Percentiles rank a stretch among this genome's conserved stretches.
Evolutionary conservation across 768 basidiomycete genomes (phyloP).

Genomic region (Lactarius sp.): DNA sequence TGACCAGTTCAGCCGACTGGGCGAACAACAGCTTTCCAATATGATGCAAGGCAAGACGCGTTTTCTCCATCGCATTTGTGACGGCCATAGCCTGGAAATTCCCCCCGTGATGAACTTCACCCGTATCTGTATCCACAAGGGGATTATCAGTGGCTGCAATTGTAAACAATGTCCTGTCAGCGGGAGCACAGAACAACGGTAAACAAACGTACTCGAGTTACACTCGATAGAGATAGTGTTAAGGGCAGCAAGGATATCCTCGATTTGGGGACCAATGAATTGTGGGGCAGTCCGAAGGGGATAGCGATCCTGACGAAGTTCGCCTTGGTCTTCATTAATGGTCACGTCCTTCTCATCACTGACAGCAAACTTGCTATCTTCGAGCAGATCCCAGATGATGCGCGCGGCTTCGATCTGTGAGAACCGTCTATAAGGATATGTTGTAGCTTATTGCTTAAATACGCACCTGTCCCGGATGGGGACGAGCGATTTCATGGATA

Average conservation of each 20-base stretch:
- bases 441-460: background rate
- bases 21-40: conserved; percentile 49
- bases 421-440: background rate
- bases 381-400: conserved; percentile 62
- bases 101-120: conserved; percentile 71
- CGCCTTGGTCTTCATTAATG: conserved; percentile 66
- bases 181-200: background rate
- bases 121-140: conserved; percentile 63
- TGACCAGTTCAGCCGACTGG: conserved; percentile 64
- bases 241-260: conserved; percentile 65
- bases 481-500: conserved; percentile 68
- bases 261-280: conserved; percentile 82
- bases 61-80: conserved; percentile 85
- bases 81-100: conserved; percentile 89
- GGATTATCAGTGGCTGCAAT: conserved; percentile 82
- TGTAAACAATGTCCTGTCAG: background rate
- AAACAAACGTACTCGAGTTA: conserved; percentile 62
- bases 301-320: conserved; percentile 77
- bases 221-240: conserved; percentile 66
- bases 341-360: conserved; percentile 63
- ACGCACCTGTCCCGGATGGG: conserved; percentile 75
- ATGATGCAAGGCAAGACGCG: conserved; percentile 52
- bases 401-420: conserved; percentile 61
- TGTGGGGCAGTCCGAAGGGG: conserved; percentile 72
- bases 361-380: conserved; percentile 64